Base-by-base conservation (phyloP, 805 yeast genomes). In the Myxozyma neglecta region DNA sequence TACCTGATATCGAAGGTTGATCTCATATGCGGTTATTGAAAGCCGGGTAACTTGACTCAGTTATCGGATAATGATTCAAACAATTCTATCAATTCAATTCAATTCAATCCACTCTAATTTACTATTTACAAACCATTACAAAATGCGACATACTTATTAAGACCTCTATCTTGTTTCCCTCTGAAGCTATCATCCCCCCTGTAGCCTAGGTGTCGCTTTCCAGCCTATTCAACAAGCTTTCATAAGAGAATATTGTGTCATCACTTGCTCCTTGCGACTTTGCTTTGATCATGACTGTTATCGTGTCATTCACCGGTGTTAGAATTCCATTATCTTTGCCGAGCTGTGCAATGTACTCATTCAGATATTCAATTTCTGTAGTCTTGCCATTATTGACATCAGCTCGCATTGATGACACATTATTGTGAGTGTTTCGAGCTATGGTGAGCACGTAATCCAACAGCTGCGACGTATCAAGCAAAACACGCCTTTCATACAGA, bases 341-440 rank as follows among this genome's bases (percentile, higher is more conserved):
- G 11, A 29, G 24, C 10, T 39, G 20, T 32, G 82, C 86, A 11
- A 92, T 79, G 70, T 85, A 90, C 0, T 97, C 97, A 71, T 92
- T 94, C 61, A 93, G 86, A 71, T 82, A 88, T 63, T 86, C 88
- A 20, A 93, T 83, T 71, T 93, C 99, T 0, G 94, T 89, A 14
- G 78, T 80, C 67, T 80, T 61, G 72, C 78, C 73, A 65, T 75
- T 71, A 50, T 78, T 69, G 16, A 84, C 75, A 69, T 93, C 98
- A 60, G 83, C 84, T 53, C 88, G 76, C 92, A 87, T 88, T 14
- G 89, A 84, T 8, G 88, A 81, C 50, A 83, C 79, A 70, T 91
- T 93, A 45, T 79, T 72, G 0, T 81, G 80, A 3, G 92, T 83
- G 10, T 72, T 65, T 20, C 72, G 69, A 20, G 81, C 75, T 5